Evolutionary conservation across 2,329 filamentous ascomycete species (phyloP).

Genomic region (Fonsecaea nubica): DNA sequence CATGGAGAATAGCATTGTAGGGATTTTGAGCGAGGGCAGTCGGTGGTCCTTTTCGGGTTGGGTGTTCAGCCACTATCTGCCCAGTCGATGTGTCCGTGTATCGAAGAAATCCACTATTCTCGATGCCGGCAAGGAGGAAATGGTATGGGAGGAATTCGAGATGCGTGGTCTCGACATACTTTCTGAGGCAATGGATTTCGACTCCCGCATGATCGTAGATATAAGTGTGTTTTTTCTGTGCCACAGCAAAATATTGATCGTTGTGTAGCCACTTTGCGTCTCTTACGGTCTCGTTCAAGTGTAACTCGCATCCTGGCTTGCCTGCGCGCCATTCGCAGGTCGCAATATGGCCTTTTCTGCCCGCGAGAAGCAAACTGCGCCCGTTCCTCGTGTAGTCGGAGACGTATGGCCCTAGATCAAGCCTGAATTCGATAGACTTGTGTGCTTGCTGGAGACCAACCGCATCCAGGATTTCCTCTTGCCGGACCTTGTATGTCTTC

Average conservation of each 20-base stretch:
- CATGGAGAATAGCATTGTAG: slow-evolving; percentile 88
- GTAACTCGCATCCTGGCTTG: slow-evolving; percentile 87
- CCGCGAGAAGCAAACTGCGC: slow-evolving; percentile 80
- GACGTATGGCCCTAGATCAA: slow-evolving; percentile 84
- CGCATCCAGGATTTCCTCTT: slow-evolving; percentile 78
- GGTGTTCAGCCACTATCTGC: slow-evolving; percentile 81
- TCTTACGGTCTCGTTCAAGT: slow-evolving; percentile 86
- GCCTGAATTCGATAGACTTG: slow-evolving; percentile 88
- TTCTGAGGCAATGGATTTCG: slow-evolving; percentile 87
- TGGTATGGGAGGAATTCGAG: slow-evolving; percentile 98
- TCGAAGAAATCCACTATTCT: slow-evolving; percentile 82
- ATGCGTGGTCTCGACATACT: slow-evolving; percentile 87
- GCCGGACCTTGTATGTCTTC: slow-evolving; percentile 87
- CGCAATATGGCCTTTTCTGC: slow-evolving; percentile 91
- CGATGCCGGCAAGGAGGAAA: slow-evolving; percentile 78
- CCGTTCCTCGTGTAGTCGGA: slow-evolving; percentile 92
- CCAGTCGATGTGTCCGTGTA: slow-evolving; percentile 97
- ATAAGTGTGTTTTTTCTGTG: slow-evolving; percentile 95
- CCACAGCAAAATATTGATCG: slow-evolving; percentile 89
- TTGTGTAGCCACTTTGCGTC: slow-evolving; percentile 94
- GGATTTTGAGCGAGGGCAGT: slow-evolving; percentile 87
- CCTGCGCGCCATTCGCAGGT: slow-evolving; percentile 96
- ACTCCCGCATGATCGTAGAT: slow-evolving; percentile 93
- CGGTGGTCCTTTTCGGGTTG: slow-evolving; percentile 82
- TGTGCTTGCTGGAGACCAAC: slow-evolving; percentile 84